A percentile compares a stretch with the other conserved stretches of the same genome.
Conservation (phyloP, 2,329 filamentous ascomycete species). For the Hypomyces rosellus region DNA sequence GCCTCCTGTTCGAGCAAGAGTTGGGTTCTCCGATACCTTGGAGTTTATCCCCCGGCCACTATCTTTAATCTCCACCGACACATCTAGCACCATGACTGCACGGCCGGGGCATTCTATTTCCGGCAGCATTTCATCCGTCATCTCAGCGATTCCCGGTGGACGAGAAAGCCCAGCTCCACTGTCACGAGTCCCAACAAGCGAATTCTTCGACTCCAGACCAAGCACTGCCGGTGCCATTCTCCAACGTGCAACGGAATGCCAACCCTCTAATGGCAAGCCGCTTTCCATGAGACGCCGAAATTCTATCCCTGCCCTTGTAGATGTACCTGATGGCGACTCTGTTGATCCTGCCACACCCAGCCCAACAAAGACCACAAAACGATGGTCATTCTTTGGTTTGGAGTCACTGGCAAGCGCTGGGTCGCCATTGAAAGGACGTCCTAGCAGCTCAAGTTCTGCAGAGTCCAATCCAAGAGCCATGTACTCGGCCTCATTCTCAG, state of each 20-base stretch:
- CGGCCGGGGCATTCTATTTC: slow-evolving; percentile 66
- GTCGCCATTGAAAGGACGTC: slow-evolving; percentile 42
- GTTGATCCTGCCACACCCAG: slow-evolving; percentile 36
- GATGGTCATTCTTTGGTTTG: slow-evolving; percentile 57
- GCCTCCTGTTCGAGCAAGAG: slow-evolving; percentile 47
- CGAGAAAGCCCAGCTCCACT: slow-evolving; percentile 32
- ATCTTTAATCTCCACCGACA: slow-evolving; percentile 79
- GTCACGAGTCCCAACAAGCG: slow-evolving; percentile 35
- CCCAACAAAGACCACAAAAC: slow-evolving; percentile 46
- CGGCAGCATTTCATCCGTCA: slow-evolving; percentile 72
- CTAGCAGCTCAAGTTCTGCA: slow-evolving; percentile 41
- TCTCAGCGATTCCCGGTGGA: slow-evolving; percentile 50
- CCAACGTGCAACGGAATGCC: slow-evolving; percentile 36
- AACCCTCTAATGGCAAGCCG: slow-evolving; percentile 12
- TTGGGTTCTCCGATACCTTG: slow-evolving; percentile 78
- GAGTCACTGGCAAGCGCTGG: slow-evolving; percentile 45
- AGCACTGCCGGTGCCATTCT: slow-evolving; percentile 67
- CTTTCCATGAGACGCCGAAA: slow-evolving; percentile 47
- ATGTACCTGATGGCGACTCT: slow-evolving; percentile 31
- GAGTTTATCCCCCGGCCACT: slow-evolving; percentile 79
- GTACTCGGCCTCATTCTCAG: slow-evolving; percentile 27
- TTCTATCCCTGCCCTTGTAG: slow-evolving; percentile 50
- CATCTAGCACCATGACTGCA: slow-evolving; percentile 68
- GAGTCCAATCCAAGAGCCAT: slow-evolving; percentile 29
- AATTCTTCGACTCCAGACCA: slow-evolving; percentile 48